Percentiles rank a stretch among this genome's conserved stretches.
phyloP scores from a whole-genome alignment of 108 stramenopile genomes.

The Cylindrotheca closterium region DNA sequence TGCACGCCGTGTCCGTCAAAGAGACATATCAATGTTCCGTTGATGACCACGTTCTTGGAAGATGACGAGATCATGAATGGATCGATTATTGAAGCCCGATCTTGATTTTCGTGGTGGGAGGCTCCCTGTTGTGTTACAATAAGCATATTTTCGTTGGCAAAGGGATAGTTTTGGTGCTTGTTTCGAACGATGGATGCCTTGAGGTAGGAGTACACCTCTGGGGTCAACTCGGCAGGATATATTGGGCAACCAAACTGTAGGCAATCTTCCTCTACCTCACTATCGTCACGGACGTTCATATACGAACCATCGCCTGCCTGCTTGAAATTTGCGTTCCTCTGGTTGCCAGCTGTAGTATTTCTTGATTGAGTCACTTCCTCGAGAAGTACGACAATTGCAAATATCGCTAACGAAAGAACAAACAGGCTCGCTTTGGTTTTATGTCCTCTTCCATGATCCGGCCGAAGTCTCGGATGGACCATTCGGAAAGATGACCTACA shows the following conservation, averaged over 20 bases:
- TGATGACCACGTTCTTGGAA: conserved; percentile 4
- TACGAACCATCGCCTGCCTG: too few relatives aligned
- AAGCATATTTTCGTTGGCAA: conserved; percentile 6
- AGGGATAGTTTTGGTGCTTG: conserved; percentile 2
- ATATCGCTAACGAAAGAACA: too few relatives aligned
- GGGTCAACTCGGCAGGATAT: conserved; percentile 33
- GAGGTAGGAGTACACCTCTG: not conserved
- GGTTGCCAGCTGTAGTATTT: too few relatives aligned
- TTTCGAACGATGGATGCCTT: not conserved
- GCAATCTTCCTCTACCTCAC: too few relatives aligned
- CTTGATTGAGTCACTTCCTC: too few relatives aligned
- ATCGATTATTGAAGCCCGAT: conserved; percentile 50
- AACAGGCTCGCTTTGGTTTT: too few relatives aligned
- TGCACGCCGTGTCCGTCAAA: conserved; percentile 73
- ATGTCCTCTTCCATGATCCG: too few relatives aligned
- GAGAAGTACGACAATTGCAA: too few relatives aligned
- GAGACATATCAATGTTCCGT: conserved; percentile 52
- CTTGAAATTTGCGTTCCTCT: too few relatives aligned
- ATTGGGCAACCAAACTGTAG: conserved; percentile 23
- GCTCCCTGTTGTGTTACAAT: conserved; percentile 24
- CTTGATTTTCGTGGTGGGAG: conserved; percentile 55
- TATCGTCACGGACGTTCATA: too few relatives aligned
- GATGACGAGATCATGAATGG: conserved; percentile 31
- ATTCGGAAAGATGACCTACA: too few relatives aligned
- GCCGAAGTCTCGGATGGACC: too few relatives aligned